A percentile compares a stretch with the other conserved stretches of the same genome.
Conservation (phyloP, 169 alveolate genomes). For the Babesia bigemina region DNA sequence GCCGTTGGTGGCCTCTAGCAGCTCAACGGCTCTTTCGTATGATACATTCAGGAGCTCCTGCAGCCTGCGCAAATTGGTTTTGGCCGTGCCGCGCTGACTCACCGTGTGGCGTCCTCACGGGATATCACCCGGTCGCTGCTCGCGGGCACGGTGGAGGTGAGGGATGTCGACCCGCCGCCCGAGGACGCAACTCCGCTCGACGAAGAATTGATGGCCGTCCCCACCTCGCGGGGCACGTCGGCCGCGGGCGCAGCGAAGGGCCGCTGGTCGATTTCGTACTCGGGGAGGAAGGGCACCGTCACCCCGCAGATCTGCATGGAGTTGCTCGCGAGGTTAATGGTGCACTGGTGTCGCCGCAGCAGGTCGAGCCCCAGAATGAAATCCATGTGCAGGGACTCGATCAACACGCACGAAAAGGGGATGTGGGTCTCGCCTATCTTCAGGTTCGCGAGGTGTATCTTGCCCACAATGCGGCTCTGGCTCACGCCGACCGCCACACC, state of each 20-base stretch:
- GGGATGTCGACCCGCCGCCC: not conserved
- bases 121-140: not conserved
- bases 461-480: conserved; percentile 89
- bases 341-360: conserved; percentile 89
- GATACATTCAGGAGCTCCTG: conserved; percentile 38
- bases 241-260: not conserved
- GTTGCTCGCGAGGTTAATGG: conserved; percentile 87
- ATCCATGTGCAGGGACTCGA: conserved; percentile 89
- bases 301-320: conserved; percentile 85
- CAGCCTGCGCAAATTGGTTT: conserved; percentile 24
- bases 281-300: conserved; percentile 70
- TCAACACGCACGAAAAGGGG: conserved; percentile 89
- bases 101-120: conserved; percentile 1
- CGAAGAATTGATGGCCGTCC: too few relatives aligned
- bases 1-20: conserved; percentile 37
- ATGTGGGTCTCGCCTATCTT: conserved; percentile 85
- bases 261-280: conserved; percentile 2
- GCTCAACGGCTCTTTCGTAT: conserved; percentile 40
- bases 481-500: conserved; percentile 97
- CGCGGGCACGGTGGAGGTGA: not conserved
- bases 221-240: not conserved
- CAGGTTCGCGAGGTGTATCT: conserved; percentile 93
- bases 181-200: too few relatives aligned
- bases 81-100: not conserved
- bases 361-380: conserved; percentile 94